These are phyloP conservation scores for Phialocephala subalpina DNA, from an alignment of 2,329 filamentous ascomycete genomes.

Conservation along the genomic window DNA sequence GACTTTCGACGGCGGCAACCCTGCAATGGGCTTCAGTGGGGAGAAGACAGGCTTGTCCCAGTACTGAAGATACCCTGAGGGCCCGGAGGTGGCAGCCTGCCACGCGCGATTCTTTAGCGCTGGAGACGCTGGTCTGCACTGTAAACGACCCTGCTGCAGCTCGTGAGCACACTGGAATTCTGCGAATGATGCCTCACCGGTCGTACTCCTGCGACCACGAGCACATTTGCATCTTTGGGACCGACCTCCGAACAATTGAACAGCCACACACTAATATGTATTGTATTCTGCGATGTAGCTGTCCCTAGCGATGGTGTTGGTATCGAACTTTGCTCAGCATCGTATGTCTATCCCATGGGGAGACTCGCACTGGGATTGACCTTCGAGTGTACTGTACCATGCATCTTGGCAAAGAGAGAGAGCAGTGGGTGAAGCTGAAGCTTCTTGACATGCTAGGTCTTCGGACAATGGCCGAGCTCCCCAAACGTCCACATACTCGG, in stretches of 20 bases:
- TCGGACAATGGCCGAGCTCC: too few species aligned
- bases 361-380: too few species aligned
- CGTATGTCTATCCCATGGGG: neutral
- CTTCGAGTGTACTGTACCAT: too few species aligned
- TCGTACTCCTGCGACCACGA: neutral
- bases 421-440: neutral
- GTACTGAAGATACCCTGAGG: neutral
- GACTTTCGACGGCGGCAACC: neutral
- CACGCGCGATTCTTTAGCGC: slow-evolving; percentile 7
- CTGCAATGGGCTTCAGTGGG: neutral
- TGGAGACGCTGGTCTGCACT: slow-evolving; percentile 12
- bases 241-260: neutral
- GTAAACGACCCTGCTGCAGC: slow-evolving; percentile 9
- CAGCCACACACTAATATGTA: neutral
- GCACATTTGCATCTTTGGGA: neutral
- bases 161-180: neutral
- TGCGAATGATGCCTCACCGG: neutral
- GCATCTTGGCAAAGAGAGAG: too few species aligned
- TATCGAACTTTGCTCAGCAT: neutral
- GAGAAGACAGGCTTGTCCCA: neutral
- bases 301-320: neutral
- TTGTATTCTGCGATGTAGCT: neutral
- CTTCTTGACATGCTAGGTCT: too few species aligned
- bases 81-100: neutral
- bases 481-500: neutral